Evolutionary conservation across 257 asterid species (phyloP).

Genomic region (Lavandula angustifolia): DNA sequence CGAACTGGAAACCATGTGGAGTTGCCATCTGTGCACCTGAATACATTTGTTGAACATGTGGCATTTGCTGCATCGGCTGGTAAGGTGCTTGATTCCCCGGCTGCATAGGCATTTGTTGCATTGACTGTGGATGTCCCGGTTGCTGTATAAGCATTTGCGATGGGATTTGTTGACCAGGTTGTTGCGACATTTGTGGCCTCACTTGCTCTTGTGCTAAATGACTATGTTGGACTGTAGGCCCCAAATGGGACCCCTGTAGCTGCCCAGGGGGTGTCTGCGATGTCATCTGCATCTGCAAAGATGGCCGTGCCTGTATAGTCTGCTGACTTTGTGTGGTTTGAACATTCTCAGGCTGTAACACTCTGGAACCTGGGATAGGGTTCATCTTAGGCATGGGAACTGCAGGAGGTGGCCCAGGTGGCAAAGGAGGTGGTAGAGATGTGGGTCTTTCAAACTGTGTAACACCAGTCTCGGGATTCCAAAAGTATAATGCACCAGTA

Average conservation of each 20-base stretch:
- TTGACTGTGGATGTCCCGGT: slow-evolving; percentile 49
- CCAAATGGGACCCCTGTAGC: slow-evolving; percentile 57
- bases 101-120: slow-evolving; percentile 48
- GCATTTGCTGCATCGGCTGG: slow-evolving; percentile 43
- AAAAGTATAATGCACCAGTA: slow-evolving; percentile 65
- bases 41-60: slow-evolving; percentile 49
- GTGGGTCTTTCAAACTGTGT: slow-evolving; percentile 86
- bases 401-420: slow-evolving; percentile 65
- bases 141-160: slow-evolving; percentile 46
- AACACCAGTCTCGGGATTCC: slow-evolving; percentile 91
- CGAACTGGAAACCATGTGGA: slow-evolving; percentile 57
- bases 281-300: slow-evolving; percentile 41
- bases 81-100: slow-evolving; percentile 53
- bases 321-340: slow-evolving; percentile 51
- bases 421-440: slow-evolving; percentile 66
- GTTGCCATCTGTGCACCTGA: slow-evolving; percentile 55
- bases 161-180: slow-evolving; percentile 52
- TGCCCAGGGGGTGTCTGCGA: slow-evolving; percentile 44
- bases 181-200: slow-evolving; percentile 61
- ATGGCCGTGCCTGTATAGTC: slow-evolving; percentile 46
- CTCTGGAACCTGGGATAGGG: slow-evolving; percentile 62
- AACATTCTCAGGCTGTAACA: slow-evolving; percentile 48
- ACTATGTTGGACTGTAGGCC: slow-evolving; percentile 47
- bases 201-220: slow-evolving; percentile 48
- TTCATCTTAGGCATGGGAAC: slow-evolving; percentile 60